phyloP scores from a whole-genome alignment of 768 basidiomycete species.

The Kwoniella heveanensis region DNA sequence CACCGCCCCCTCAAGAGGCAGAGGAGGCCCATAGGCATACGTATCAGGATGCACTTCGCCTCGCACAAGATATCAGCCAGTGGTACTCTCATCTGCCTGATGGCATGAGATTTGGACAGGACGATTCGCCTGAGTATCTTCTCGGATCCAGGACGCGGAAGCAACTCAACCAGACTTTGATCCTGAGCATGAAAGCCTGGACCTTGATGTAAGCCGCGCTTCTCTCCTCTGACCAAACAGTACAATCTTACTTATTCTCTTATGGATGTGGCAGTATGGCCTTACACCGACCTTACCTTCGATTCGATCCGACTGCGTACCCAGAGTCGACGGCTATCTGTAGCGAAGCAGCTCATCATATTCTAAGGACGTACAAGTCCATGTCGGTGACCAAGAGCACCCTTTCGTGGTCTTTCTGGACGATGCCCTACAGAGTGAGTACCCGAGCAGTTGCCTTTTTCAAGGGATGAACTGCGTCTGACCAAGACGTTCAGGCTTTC shows the following conservation, averaged over 20 bases:
- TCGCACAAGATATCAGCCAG: slow-evolving; percentile 49
- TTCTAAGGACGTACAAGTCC: slow-evolving; percentile 62
- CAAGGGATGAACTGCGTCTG: not conserved
- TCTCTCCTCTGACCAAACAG: too few species aligned
- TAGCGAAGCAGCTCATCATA: slow-evolving; percentile 67
- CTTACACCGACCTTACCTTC: slow-evolving; percentile 53
- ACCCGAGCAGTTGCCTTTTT: not conserved
- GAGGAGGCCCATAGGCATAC: slow-evolving; percentile 30
- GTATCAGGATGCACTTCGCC: slow-evolving; percentile 49
- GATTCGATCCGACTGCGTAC: slow-evolving; percentile 52
- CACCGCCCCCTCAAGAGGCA: not conserved
- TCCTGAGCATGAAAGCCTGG: slow-evolving; percentile 50
- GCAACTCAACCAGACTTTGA: slow-evolving; percentile 49
- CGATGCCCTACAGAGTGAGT: slow-evolving; percentile 47
- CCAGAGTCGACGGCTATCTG: slow-evolving; percentile 63
- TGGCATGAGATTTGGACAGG: slow-evolving; percentile 49
- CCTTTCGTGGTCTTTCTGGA: slow-evolving; percentile 55
- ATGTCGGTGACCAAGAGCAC: slow-evolving; percentile 42
- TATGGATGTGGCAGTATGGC: slow-evolving; percentile 36
- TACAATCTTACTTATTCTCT: too few species aligned
- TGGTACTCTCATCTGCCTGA: slow-evolving; percentile 50
- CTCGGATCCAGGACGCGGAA: slow-evolving; percentile 19
- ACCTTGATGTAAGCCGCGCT: slow-evolving; percentile 41
- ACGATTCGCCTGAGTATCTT: slow-evolving; percentile 40
- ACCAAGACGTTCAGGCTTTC: slow-evolving; percentile 39